Evolutionary conservation across 345 rosid species (phyloP).

Genomic region (Bretschneidera sinensis): DNA sequence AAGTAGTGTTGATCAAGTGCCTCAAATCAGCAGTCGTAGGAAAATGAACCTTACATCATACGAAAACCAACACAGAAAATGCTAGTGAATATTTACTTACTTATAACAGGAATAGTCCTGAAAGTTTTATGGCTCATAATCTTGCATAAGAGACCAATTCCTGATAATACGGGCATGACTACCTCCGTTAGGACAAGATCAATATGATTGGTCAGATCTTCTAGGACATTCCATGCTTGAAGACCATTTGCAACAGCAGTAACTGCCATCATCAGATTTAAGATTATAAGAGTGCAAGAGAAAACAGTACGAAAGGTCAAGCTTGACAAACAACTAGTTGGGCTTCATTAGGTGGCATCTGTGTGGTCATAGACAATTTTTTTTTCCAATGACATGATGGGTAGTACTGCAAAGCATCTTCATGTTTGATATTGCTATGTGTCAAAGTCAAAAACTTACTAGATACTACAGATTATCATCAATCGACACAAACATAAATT

Average conservation of each 20-base stretch:
- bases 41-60: constrained; percentile 17
- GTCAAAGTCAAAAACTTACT: no score
- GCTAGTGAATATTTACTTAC: constrained; percentile 27
- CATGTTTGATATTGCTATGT: no score
- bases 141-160: constrained; percentile 65
- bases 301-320: constrained; percentile 1
- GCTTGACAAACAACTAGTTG: constrained; percentile 1
- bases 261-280: constrained; percentile 36
- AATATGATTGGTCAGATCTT: constrained; percentile 50
- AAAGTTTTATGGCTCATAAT: constrained; percentile 63
- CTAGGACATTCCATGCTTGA: constrained; percentile 69
- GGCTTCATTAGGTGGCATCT: not conserved
- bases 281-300: constrained; percentile 9
- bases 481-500: not conserved
- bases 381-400: not conserved
- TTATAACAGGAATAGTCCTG: constrained; percentile 70
- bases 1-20: constrained; percentile 15
- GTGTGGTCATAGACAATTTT: not conserved
- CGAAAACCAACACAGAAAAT: constrained; percentile 9
- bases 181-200: constrained; percentile 80
- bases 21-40: constrained; percentile 16
- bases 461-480: not conserved
- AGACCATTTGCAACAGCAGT: constrained; percentile 52
- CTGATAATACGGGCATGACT: constrained; percentile 65
- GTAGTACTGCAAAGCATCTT: no score